A percentile compares a stretch with the other conserved stretches of the same genome.
phyloP scores from a whole-genome alignment of 2,329 filamentous ascomycete species.

The Geoglossum cookeanum region DNA sequence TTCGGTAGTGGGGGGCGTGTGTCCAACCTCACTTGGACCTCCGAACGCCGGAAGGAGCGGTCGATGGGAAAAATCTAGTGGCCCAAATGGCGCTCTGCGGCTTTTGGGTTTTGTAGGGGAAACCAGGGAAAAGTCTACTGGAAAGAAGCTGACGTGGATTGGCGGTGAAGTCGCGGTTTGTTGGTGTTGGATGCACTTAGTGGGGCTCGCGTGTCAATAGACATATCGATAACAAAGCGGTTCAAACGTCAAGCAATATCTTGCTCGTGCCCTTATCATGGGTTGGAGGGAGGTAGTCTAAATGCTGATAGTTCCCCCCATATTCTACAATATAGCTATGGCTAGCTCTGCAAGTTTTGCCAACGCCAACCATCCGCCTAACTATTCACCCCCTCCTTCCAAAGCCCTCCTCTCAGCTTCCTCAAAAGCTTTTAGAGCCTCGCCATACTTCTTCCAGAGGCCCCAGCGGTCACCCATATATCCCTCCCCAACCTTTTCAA shows the following conservation, averaged over 20 bases:
- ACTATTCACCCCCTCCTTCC: conserved; percentile 14
- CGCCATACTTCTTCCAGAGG: conserved; percentile 59
- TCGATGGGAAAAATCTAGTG: background rate
- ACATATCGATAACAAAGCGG: background rate
- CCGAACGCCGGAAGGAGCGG: background rate
- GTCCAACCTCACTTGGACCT: background rate
- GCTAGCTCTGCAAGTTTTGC: background rate
- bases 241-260: too few species aligned
- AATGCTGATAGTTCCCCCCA: too few species aligned
- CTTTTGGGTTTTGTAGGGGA: background rate
- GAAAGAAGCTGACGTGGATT: background rate
- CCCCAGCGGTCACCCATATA: conserved; percentile 39
- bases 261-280: too few species aligned
- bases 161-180: background rate
- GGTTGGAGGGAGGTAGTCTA: too few species aligned
- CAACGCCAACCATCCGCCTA: background rate
- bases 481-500: conserved; percentile 65
- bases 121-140: background rate
- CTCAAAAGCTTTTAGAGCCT: conserved; percentile 57
- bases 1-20: background rate
- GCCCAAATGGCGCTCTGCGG: background rate
- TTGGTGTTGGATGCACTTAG: background rate
- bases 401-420: conserved; percentile 53
- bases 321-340: too few species aligned
- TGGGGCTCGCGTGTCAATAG: background rate